Evolutionary conservation across 2,329 filamentous ascomycete species (phyloP), one percentile per base, ranked within the genome.

Genomic region (Ophiostoma sp.): DNA sequence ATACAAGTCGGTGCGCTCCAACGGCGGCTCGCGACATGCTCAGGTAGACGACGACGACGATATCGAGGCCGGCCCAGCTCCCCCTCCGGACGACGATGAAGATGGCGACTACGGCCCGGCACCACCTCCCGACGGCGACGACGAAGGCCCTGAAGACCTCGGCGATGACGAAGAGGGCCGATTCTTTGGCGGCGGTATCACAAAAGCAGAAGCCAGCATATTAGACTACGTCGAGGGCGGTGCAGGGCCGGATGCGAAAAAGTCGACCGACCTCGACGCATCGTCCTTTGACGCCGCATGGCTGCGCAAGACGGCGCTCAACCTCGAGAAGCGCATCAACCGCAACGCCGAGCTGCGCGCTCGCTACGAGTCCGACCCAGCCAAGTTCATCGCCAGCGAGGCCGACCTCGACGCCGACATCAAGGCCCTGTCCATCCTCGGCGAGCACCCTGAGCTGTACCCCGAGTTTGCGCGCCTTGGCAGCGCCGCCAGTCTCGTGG

Each of bases 111-210:
- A 80, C 69, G 81, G 81, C 16, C 81, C 81, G 42, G 74, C 78
- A 3, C 72, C 77, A 38, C 80, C 82, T 0, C 84, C 85, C 11
- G 62, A 42, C 16, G 70, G 66, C 14, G 81, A 84, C 2, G 81
- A 83, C 11, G 64, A 36, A 2, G 69, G 44, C 27, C 81, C 84
- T 2, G 81, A 83, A 11, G 76, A 76, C 11, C 75, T 75, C 3
- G 76, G 74, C 68, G 91, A 94, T 73, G 93, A 97, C 74, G 92
- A 97, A 67, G 95, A 96, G 72, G 95, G 94, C 0, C 89, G 95
- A 11, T 99, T 99, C 81, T 99, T 97, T 74, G 95, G 94, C 60
- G 91, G 93, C 67, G 95, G 95, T 45, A 89, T 99, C 74, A 92
- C 89, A 40, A 84, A 88, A 69, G 85, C 92, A 72, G 92, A 96